Conservation (phyloP, 148 eudicot species). For the Rhododendron mucronatum region DNA sequence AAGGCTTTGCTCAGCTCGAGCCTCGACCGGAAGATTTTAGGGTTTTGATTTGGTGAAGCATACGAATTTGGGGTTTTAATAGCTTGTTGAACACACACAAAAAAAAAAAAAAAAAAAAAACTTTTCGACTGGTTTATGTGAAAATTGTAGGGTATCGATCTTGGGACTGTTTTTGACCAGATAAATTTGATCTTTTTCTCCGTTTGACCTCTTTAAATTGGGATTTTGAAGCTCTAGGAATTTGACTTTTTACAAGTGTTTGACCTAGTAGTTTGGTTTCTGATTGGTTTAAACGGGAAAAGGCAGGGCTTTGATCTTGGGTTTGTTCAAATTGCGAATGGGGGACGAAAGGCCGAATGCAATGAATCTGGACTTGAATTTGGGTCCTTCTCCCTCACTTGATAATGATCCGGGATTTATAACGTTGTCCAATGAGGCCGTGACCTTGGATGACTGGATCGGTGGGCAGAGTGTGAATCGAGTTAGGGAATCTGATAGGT, state of each 20-base stretch:
- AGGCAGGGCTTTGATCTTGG: not conserved
- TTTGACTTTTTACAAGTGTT: not conserved
- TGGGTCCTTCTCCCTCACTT: conserved; percentile 52
- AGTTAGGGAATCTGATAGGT: conserved; percentile 40
- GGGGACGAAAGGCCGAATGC: conserved; percentile 51
- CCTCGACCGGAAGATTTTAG: not conserved
- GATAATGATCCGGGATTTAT: conserved; percentile 33
- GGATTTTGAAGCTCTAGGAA: not conserved
- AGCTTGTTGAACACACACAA: not conserved
- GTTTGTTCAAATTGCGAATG: conserved; percentile 33
- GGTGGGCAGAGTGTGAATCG: conserved; percentile 26
- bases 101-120: not conserved
- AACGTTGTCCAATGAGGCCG: conserved; percentile 21
- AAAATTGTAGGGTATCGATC: not conserved
- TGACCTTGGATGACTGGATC: conserved; percentile 52
- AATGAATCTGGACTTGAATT: conserved; percentile 89
- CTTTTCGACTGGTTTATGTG: not conserved
- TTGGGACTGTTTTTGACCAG: not conserved
- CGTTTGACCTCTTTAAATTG: not conserved
- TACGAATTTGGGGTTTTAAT: not conserved
- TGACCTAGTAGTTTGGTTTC: not conserved
- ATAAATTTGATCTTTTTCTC: not conserved
- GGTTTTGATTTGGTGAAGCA: conserved; percentile 5
- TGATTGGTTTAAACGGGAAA: not conserved
- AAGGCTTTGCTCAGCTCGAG: not conserved